Evolutionary conservation across 2,329 filamentous ascomycete genomes (phyloP).

Genomic region (Colletotrichum horii): DNA sequence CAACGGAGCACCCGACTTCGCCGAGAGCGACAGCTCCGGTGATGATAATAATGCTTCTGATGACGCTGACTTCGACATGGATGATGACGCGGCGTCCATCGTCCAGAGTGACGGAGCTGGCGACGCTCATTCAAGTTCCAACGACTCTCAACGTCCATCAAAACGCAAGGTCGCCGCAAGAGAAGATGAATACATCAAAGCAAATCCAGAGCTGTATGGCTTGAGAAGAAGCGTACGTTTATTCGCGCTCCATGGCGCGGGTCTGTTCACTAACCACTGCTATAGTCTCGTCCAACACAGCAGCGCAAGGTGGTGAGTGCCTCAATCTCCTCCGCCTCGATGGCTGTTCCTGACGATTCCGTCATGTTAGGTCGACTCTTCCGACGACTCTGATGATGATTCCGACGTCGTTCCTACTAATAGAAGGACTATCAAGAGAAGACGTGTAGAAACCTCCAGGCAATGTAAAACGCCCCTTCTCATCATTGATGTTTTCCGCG

Average conservation of each 20-base stretch:
- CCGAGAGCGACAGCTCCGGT: conserved; percentile 53
- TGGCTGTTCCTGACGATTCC: conserved; percentile 25
- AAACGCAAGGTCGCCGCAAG: conserved; percentile 76
- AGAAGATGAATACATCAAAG: conserved; percentile 84
- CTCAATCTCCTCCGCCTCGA: background rate
- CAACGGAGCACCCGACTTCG: conserved; percentile 43
- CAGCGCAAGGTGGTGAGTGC: conserved; percentile 61
- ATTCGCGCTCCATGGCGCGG: conserved; percentile 12
- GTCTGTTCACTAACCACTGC: conserved; percentile 5
- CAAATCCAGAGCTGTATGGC: conserved; percentile 94
- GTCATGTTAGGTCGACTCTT: conserved; percentile 46
- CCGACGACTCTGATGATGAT: conserved; percentile 73
- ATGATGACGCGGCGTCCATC: conserved; percentile 49
- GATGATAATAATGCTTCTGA: conserved; percentile 62
- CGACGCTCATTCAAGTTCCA: conserved; percentile 70
- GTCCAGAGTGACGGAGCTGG: conserved; percentile 50
- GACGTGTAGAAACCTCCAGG: conserved; percentile 69
- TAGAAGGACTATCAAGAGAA: conserved; percentile 69
- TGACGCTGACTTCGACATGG: conserved; percentile 80
- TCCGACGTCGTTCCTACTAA: conserved; percentile 69
- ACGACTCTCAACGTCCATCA: conserved; percentile 68
- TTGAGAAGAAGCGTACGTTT: conserved; percentile 84
- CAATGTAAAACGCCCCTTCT: conserved; percentile 55
- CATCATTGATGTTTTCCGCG: background rate
- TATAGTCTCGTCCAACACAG: conserved; percentile 61